phyloP scores from a whole-genome alignment of 78 protist species.

The Dictyostelium brefeldianum region DNA sequence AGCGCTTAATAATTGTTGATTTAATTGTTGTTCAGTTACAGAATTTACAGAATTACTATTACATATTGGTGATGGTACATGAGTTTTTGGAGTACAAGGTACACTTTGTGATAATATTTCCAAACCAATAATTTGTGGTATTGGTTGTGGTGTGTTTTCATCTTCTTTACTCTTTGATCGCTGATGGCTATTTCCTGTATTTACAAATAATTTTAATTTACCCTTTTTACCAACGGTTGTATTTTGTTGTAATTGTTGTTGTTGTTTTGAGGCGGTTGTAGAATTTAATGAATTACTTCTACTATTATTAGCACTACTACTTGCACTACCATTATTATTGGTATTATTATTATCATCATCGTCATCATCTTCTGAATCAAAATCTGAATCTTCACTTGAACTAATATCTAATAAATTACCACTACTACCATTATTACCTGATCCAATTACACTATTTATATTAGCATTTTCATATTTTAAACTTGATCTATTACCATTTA shows the following conservation, averaged over 20 bases:
- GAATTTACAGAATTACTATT: background rate
- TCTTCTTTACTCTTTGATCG: conserved; percentile 19
- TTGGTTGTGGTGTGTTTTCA: background rate
- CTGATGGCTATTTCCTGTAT: background rate
- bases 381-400: conserved; percentile 12
- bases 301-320: background rate
- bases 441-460: background rate
- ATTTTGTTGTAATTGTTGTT: background rate
- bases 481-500: conserved; percentile 15
- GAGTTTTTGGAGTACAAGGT: background rate
- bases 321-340: background rate
- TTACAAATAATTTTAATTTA: background rate
- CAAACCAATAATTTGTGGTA: background rate
- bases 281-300: background rate
- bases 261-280: background rate
- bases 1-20: background rate
- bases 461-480: background rate
- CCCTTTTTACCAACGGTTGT: background rate
- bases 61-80: background rate
- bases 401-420: background rate
- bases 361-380: conserved; percentile 12
- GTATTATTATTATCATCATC: background rate
- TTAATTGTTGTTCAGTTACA: background rate
- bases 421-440: background rate
- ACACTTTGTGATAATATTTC: background rate